phyloP scores from a whole-genome alignment of 2,329 filamentous ascomycete species.

The Fusarium compactum region DNA sequence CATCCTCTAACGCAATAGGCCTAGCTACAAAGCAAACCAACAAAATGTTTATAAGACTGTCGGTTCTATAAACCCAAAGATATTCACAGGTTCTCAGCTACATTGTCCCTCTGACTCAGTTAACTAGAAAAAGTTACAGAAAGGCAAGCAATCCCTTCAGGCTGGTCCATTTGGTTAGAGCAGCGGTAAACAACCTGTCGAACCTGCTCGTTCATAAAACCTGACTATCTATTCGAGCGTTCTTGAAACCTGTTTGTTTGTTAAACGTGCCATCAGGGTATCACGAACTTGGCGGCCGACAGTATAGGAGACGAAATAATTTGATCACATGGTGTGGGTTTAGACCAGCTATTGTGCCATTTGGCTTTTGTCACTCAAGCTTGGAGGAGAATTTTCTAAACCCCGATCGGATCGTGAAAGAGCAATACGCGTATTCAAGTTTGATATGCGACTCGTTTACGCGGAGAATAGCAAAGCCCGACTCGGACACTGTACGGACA shows the following conservation, averaged over 20 bases:
- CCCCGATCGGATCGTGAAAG: constrained; percentile 1
- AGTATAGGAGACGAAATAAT: background rate
- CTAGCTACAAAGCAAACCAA: background rate
- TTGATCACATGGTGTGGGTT: background rate
- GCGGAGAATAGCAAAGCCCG: constrained; percentile 30
- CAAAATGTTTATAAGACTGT: background rate
- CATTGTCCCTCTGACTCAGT: background rate
- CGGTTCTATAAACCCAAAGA: background rate
- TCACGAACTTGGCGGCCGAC: background rate
- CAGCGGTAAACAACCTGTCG: background rate
- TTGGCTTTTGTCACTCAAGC: background rate
- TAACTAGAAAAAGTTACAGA: background rate
- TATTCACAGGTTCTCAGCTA: background rate
- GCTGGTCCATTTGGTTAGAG: background rate
- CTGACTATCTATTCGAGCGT: background rate
- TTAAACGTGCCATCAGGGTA: background rate
- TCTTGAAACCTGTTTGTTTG: background rate
- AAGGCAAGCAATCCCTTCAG: background rate
- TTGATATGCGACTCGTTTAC: constrained; percentile 1
- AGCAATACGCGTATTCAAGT: constrained; percentile 30
- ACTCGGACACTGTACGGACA: constrained; percentile 14
- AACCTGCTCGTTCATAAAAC: background rate
- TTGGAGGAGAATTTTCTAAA: background rate
- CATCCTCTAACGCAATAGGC: background rate
- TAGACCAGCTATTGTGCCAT: background rate